These are phyloP conservation scores for Trametes villosa DNA, from an alignment of 768 basidiomycete species.

Conservation along the genomic window DNA sequence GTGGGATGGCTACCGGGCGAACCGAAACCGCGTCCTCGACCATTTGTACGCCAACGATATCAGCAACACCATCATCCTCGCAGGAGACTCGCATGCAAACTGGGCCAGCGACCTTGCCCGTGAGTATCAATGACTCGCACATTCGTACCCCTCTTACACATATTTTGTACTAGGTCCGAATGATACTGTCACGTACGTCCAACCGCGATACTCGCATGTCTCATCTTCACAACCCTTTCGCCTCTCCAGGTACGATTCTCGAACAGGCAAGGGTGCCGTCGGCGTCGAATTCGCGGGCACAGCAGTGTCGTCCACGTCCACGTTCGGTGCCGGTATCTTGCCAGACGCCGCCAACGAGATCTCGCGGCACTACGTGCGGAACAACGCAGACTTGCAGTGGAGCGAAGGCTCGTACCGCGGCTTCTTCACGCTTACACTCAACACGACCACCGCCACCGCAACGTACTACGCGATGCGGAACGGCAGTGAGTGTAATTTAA, in stretches of 20 bases:
- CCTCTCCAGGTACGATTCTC: conserved; percentile 48
- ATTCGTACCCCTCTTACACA: background rate
- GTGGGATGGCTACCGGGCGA: conserved; percentile 63
- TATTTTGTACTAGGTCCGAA: conserved; percentile 46
- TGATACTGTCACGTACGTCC: conserved; percentile 47
- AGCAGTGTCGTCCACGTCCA: conserved; percentile 55
- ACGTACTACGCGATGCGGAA: conserved; percentile 60
- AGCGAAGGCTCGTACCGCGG: conserved; percentile 62
- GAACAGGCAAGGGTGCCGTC: conserved; percentile 52
- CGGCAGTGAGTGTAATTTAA: conserved; percentile 40
- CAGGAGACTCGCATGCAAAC: conserved; percentile 65
- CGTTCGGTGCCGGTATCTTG: conserved; percentile 47
- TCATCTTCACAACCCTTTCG: background rate
- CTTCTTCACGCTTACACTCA: conserved; percentile 59
- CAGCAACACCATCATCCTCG: conserved; percentile 57
- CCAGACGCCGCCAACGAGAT: conserved; percentile 45
- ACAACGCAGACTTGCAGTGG: conserved; percentile 60
- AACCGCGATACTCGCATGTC: too few species aligned
- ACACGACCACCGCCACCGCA: conserved; percentile 49
- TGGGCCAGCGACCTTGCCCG: conserved; percentile 64
- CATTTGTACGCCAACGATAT: conserved; percentile 56
- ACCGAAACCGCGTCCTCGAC: conserved; percentile 54
- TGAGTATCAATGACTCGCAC: conserved; percentile 38
- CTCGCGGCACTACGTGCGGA: conserved; percentile 42
- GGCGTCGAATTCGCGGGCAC: conserved; percentile 68